Percentiles rank a stretch among this genome's conserved stretches.
Conservation (phyloP, 208 protist species). For the Zelonia costaricensis region DNA sequence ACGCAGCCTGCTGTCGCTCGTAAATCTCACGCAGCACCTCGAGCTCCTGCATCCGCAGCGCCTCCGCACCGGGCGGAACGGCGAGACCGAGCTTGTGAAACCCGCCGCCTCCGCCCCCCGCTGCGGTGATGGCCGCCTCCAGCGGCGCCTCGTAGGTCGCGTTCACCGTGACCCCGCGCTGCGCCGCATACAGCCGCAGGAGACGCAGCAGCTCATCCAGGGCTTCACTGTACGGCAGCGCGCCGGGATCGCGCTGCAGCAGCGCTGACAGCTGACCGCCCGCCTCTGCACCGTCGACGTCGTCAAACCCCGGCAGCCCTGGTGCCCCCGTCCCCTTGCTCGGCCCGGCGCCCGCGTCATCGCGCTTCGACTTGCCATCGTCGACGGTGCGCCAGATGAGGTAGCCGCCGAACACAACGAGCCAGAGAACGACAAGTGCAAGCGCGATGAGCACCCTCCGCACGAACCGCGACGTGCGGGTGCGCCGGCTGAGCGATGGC, state of each 20-base stretch:
- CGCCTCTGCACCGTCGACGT: no score
- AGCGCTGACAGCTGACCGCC: not conserved
- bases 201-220: constrained; percentile 19
- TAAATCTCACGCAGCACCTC: not conserved
- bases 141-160: not conserved
- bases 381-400: not conserved
- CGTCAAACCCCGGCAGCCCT: no score
- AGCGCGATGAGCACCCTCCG: not conserved
- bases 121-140: not conserved
- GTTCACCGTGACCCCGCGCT: constrained; percentile 11
- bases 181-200: constrained; percentile 15
- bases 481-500: constrained; percentile 5
- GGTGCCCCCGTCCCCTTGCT: not conserved
- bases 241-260: not conserved
- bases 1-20: not conserved
- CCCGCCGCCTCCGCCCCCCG: not conserved
- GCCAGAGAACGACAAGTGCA: not conserved
- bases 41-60: constrained; percentile 2
- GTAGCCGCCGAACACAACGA: not conserved
- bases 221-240: constrained; percentile 14
- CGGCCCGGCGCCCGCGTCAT: no score
- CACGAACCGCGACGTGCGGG: constrained; percentile 1
- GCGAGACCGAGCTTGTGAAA: no score
- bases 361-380: no score
- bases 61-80: no score